Base-by-base conservation (phyloP, 176 grass and related monocot species). In the Leersia perrieri region DNA sequence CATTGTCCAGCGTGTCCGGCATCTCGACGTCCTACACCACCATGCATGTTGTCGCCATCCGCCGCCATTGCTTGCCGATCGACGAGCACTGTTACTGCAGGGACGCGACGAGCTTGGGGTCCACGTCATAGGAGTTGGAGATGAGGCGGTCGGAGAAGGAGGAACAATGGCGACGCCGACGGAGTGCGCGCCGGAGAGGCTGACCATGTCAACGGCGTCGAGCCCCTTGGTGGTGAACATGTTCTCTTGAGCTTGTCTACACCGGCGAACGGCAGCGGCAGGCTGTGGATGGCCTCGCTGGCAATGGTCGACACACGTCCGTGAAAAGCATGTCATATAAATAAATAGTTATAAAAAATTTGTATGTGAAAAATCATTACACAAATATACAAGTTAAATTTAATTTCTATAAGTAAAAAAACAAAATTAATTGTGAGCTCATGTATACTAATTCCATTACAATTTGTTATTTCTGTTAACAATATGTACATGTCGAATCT, bases 171-270 rank as follows among this genome's bases (percentile, higher is more conserved):
- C 64, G 1, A 5, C 22, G 20, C 72, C 85, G 72, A 81, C 13
- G 63, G 38, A 11, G 72, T 63, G 83, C 7, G 66, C 66, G 23
- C 66, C 75, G 31, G 75, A 78, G 66, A 85, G 84, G 1, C 33
- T 11, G 11, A 86, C 83, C 35, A 77, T 9, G 4, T 84, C 82
- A 0, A 5, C 22, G 45, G 12, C 0, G 74, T 0, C 4, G 22
- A 87, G 85, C 36, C 85, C 84, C 85, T 87, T 87, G 63, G 63
- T 5, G 63, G 85, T 78, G 27, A 87, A 92, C 44, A 47, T 47
- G 13, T 14, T 31, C 11, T 14, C 44, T 66, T 73, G 16, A 92
- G 86, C 73, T 35, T n/a, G 9, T 25, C 2, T 5, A 75, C 15
- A 4, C 9, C 42, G 58, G 33, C 41, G 78, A 33, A 78, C 1